These are phyloP conservation scores for Coniochaeta hoffmannii DNA, from an alignment of 2,329 filamentous ascomycete genomes.

Conservation along the genomic window DNA sequence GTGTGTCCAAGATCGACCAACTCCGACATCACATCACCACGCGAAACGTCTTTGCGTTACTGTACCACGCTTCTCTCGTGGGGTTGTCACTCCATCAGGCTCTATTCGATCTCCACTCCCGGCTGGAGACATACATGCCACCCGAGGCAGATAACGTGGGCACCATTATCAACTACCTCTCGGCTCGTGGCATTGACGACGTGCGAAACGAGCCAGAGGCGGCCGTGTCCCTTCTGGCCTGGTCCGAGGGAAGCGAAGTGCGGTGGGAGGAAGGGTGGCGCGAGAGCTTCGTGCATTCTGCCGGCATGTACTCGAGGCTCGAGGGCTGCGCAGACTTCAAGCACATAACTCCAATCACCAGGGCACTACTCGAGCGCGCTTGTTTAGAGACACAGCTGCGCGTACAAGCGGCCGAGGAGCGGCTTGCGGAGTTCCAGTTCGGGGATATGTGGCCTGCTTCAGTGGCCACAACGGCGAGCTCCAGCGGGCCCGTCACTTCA, in stretches of 20 bases:
- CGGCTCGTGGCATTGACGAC: conserved; percentile 54
- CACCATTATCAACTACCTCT: conserved; percentile 55
- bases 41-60: conserved; percentile 60
- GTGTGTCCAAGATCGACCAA: conserved; percentile 38
- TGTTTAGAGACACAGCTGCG: conserved; percentile 55
- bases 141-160: conserved; percentile 48
- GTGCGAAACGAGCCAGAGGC: conserved; percentile 51
- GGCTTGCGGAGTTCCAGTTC: conserved; percentile 53
- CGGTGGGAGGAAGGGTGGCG: conserved; percentile 61
- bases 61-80: conserved; percentile 58
- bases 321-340: conserved; percentile 49
- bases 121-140: conserved; percentile 52
- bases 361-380: conserved; percentile 54
- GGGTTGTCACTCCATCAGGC: conserved; percentile 57
- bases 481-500: conserved; percentile 19
- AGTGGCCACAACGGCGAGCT: conserved; percentile 18
- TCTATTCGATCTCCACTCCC: conserved; percentile 52
- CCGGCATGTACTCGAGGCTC: conserved; percentile 53
- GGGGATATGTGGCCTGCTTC: conserved; percentile 50
- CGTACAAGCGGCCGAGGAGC: conserved; percentile 54
- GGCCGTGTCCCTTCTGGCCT: conserved; percentile 56
- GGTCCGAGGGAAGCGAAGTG: conserved; percentile 55
- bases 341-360: conserved; percentile 52
- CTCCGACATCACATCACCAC: conserved; percentile 57
- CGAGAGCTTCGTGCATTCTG: conserved; percentile 60